Base-by-base conservation (phyloP, 2,329 filamentous ascomycete genomes). In the Fusarium paranaense region DNA sequence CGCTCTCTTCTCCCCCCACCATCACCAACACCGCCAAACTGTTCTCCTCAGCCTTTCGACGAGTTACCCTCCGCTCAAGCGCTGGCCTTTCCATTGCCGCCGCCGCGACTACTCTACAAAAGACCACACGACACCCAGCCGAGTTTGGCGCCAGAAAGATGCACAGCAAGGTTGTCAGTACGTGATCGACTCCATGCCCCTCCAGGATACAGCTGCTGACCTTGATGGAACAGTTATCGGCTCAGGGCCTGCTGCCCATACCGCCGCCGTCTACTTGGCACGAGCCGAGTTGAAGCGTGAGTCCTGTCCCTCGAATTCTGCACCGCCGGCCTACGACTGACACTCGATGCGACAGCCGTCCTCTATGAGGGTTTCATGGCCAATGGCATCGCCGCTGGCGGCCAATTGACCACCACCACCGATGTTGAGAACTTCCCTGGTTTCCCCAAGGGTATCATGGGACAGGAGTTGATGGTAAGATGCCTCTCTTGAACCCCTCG, bases 361-460 rank as follows among this genome's bases (percentile, higher is more conserved):
- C 89, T 99, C 77, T 99, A 98, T 83, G 97, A 99, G 87, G 97
- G 97, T 78, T 98, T 99, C 90, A 92, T 99, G 83, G 97, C 97
- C 79, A 97, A 98, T 81, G 97, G 96, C 80, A 97, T 97, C 79
- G 97, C 97, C 8, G 95, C 97, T 52, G 97, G 97, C 78, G 97
- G 97, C 67, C 97, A 99, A 88, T 89, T 99, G 78, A 99, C 97
- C 64, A 99, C 97, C 30, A 99, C 97, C 64, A 98, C 97, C 80
- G 97, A 99, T 78, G 92, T 99, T 69, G 97, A 99, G 88, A 99
- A 99, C 90, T 99, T 93, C 85, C 97, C 97, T 30, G 97, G 97
- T 57, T 99, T 98, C 87, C 93, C 94, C 80, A 90, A 94, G 79
- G 94, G 93, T 73, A 95, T 99, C 82, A 93, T 95, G 85, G 97